Percentiles rank a stretch among this genome's conserved stretches.
Conservation (phyloP, 768 basidiomycete genomes). For the Kwoniella dejecticola region DNA sequence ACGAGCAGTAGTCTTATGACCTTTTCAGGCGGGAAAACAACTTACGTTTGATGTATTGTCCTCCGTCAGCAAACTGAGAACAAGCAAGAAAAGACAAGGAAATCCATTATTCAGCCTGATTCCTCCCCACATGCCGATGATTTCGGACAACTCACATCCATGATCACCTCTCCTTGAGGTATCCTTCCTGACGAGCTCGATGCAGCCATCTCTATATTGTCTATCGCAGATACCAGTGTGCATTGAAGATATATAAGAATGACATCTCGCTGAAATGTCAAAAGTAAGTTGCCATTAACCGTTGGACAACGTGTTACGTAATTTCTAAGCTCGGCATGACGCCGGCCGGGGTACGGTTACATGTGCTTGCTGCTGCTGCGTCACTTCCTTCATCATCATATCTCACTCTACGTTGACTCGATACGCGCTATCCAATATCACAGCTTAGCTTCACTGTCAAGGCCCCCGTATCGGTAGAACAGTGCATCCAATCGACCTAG, state of each 20-base stretch:
- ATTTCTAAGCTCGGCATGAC: not conserved
- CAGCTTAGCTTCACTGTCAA: no score
- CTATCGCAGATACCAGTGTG: no score
- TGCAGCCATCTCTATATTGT: slow-evolving; percentile 23
- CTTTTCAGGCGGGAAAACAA: not conserved
- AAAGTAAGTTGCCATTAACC: not conserved
- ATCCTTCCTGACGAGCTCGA: slow-evolving; percentile 44
- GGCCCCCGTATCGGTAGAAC: no score
- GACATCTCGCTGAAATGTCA: no score
- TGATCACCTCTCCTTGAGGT: slow-evolving; percentile 50
- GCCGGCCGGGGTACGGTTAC: not conserved
- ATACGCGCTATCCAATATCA: no score
- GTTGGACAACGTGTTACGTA: not conserved
- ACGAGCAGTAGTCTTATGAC: slow-evolving; percentile 5
- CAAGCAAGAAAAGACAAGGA: no score
- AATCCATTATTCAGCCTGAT: not conserved
- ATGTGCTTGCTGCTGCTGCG: not conserved
- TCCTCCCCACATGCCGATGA: not conserved
- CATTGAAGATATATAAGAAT: no score
- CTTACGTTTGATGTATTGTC: slow-evolving; percentile 48
- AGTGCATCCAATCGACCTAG: no score
- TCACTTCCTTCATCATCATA: not conserved
- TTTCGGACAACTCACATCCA: slow-evolving; percentile 38
- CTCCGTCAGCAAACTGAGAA: slow-evolving; percentile 47
- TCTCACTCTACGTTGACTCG: no score